Conservation (phyloP, 345 rosid genomes). For the Salix suchowensis region DNA sequence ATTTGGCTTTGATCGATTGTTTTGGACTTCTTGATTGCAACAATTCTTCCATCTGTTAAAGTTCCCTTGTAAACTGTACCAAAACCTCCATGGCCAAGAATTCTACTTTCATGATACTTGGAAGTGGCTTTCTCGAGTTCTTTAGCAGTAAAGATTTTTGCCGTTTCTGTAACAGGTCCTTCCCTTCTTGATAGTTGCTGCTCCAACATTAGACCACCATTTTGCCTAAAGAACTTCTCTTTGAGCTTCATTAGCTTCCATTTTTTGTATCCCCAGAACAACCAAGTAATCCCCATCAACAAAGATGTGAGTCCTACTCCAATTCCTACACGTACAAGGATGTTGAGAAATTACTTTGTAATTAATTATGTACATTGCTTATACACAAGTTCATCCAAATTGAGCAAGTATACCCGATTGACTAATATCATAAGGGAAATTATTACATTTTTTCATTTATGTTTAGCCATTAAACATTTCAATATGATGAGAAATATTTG, state of each 20-base stretch:
- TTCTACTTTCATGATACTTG: background rate
- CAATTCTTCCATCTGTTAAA: background rate
- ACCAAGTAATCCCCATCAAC: too few species aligned
- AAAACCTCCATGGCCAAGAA: background rate
- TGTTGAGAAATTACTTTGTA: too few species aligned
- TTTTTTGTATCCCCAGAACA: background rate
- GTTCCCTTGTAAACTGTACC: background rate
- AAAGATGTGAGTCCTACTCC: too few species aligned
- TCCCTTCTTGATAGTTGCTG: background rate
- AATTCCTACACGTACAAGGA: too few species aligned
- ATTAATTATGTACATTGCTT: too few species aligned
- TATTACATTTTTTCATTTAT: too few species aligned
- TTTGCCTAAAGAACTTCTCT: background rate
- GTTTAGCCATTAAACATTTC: too few species aligned
- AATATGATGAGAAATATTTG: too few species aligned
- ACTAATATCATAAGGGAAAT: too few species aligned
- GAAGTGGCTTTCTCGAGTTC: background rate
- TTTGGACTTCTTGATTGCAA: background rate
- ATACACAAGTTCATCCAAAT: too few species aligned
- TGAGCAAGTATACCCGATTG: too few species aligned
- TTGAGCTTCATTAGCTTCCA: background rate
- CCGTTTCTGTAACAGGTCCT: background rate
- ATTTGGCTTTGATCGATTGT: background rate
- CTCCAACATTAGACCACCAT: background rate
- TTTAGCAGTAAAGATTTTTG: background rate